A percentile compares a stretch with the other conserved stretches of the same genome.
These are phyloP conservation scores for Tulasnella sp. DNA, from an alignment of 768 basidiomycete genomes.

Conservation along the genomic window DNA sequence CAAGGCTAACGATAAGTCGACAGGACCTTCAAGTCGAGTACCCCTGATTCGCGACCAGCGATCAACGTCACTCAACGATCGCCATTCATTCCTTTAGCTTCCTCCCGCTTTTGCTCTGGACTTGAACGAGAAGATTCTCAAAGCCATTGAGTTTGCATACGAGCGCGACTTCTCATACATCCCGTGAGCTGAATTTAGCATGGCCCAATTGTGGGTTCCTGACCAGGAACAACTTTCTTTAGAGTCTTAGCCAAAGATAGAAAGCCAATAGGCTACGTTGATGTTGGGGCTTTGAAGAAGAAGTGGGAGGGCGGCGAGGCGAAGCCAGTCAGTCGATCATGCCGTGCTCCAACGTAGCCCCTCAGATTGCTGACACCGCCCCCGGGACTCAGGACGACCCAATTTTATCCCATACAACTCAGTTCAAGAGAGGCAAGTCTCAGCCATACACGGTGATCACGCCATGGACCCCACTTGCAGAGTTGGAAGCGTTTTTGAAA, in stretches of 20 bases:
- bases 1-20: not conserved
- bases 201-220: constrained; percentile 27
- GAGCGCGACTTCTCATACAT: constrained; percentile 93
- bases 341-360: constrained; percentile 12
- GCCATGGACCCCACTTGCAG: constrained; percentile 69
- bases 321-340: constrained; percentile 55
- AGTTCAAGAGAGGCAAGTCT: constrained; percentile 58
- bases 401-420: constrained; percentile 65
- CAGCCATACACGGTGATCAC: constrained; percentile 77
- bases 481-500: constrained; percentile 75
- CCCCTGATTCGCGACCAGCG: not conserved
- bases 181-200: constrained; percentile 51
- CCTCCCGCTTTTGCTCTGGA: constrained; percentile 85
- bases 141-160: constrained; percentile 82
- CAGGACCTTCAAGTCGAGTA: constrained; percentile 21
- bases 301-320: constrained; percentile 74
- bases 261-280: constrained; percentile 78
- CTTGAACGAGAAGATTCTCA: constrained; percentile 60
- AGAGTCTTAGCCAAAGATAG: constrained; percentile 73
- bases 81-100: constrained; percentile 26
- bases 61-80: constrained; percentile 32
- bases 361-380: not conserved
- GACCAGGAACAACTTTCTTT: not conserved
- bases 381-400: constrained; percentile 54
- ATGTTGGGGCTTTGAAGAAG: constrained; percentile 66